Percentiles rank a stretch among this genome's conserved stretches.
Conservation (phyloP, 768 basidiomycete species). For the Phaeotremella fagi region DNA sequence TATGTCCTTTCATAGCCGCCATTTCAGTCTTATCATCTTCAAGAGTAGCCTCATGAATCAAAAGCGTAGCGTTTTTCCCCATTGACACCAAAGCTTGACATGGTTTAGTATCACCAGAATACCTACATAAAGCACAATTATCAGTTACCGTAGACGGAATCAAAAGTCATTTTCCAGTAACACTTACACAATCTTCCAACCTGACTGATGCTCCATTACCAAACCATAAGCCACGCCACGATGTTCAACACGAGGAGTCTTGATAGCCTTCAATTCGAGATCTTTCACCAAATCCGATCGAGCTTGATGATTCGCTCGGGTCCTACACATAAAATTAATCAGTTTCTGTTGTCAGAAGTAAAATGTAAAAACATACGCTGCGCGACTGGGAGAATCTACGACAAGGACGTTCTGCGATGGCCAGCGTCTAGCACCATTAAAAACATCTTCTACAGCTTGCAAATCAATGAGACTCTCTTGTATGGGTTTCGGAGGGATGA, state of each 20-base stretch:
- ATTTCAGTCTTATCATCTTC: conserved; percentile 73
- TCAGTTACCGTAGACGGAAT: conserved; percentile 1
- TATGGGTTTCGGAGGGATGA: not conserved
- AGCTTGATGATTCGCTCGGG: not conserved
- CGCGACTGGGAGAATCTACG: not conserved
- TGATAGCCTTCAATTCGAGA: conserved; percentile 57
- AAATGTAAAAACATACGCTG: not conserved
- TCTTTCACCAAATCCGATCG: conserved; percentile 5
- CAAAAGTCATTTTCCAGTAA: not conserved
- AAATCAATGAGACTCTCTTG: not conserved
- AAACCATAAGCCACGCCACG: conserved; percentile 67
- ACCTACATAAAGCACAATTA: conserved; percentile 54
- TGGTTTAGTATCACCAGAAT: conserved; percentile 87
- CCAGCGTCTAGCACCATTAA: conserved; percentile 8
- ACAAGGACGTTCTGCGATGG: not conserved
- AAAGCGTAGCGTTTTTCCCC: conserved; percentile 65
- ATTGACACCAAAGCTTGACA: conserved; percentile 62
- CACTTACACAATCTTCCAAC: conserved; percentile 72
- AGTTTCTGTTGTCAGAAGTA: not conserved
- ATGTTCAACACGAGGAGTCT: conserved; percentile 70
- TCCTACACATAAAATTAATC: not conserved
- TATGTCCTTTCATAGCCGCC: conserved; percentile 74
- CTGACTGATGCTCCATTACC: conserved; percentile 63
- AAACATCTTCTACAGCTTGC: conserved; percentile 1
- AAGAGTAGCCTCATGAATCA: conserved; percentile 94